phyloP scores from a whole-genome alignment of 352 stramenopile genomes.

The Phytophthora cajani region DNA sequence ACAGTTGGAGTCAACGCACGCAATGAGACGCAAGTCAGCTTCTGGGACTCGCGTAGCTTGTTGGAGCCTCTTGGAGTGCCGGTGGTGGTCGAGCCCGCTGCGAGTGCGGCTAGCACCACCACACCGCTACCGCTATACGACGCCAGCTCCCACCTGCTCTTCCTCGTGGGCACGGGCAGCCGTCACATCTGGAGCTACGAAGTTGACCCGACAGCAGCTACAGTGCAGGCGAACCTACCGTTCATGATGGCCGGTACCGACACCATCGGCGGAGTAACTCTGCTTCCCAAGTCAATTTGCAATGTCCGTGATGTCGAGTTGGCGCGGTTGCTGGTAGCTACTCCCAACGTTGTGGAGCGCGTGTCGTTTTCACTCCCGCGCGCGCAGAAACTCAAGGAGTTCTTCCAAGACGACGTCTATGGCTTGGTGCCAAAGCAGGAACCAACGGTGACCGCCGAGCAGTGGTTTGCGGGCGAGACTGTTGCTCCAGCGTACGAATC shows the following conservation, averaged over 20 bases:
- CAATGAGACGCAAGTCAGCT: constrained; percentile 71
- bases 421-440: constrained; percentile 40
- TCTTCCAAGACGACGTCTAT: constrained; percentile 87
- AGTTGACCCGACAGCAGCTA: constrained; percentile 45
- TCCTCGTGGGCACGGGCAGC: constrained; percentile 69
- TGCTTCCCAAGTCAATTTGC: constrained; percentile 73
- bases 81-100: constrained; percentile 34
- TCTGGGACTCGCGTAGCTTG: constrained; percentile 79
- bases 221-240: constrained; percentile 65
- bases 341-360: constrained; percentile 51
- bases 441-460: constrained; percentile 38
- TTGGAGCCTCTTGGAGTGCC: constrained; percentile 63
- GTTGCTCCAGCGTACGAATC: constrained; percentile 56
- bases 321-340: constrained; percentile 67
- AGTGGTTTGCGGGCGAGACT: constrained; percentile 71
- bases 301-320: constrained; percentile 78
- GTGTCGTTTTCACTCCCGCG: constrained; percentile 77
- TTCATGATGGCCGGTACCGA: constrained; percentile 58
- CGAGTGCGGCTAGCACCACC: constrained; percentile 47
- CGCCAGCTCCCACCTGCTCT: constrained; percentile 66
- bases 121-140: constrained; percentile 76
- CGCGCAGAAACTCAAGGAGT: constrained; percentile 68
- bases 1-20: constrained; percentile 65
- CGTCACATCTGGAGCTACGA: constrained; percentile 83
- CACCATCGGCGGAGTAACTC: constrained; percentile 61